These are phyloP conservation scores for Globisporangium paroecandrum DNA, from an alignment of 352 stramenopile species.

Conservation along the genomic window DNA sequence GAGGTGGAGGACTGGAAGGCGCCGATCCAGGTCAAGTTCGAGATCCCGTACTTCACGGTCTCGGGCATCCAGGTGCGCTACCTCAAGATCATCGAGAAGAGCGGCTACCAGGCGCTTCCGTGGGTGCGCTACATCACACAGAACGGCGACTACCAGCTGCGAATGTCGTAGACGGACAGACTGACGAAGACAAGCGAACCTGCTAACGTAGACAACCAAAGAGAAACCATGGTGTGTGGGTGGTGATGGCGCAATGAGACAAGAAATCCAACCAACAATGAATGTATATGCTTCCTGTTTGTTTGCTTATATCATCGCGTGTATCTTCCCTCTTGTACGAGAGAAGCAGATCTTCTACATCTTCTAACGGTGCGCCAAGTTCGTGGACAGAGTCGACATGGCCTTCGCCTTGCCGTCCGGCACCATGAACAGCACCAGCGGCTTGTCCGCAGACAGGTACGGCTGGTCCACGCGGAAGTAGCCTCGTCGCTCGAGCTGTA, in stretches of 20 bases:
- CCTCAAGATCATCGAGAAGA: slow-evolving; percentile 99
- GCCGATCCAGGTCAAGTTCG: slow-evolving; percentile 95
- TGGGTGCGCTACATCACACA: slow-evolving; percentile 99
- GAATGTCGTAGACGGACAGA: slow-evolving; percentile 92
- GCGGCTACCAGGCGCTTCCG: slow-evolving; percentile 97
- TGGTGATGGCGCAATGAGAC: background rate
- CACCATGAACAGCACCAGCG: slow-evolving; percentile 98
- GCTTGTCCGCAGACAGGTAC: slow-evolving; percentile 80
- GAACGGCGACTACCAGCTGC: slow-evolving; percentile 98
- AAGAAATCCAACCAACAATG: slow-evolving; percentile 6
- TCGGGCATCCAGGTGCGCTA: slow-evolving; percentile 99
- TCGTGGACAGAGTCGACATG: slow-evolving; percentile 87
- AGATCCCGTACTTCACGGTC: slow-evolving; percentile 95
- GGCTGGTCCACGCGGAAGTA: slow-evolving; percentile 94
- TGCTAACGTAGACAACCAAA: slow-evolving; percentile 6
- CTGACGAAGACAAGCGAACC: background rate
- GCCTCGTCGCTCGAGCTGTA: slow-evolving; percentile 98
- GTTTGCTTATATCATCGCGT: background rate
- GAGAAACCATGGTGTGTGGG: background rate
- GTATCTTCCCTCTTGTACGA: background rate
- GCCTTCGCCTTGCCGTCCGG: slow-evolving; percentile 95
- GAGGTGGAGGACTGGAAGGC: slow-evolving; percentile 88
- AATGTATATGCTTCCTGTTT: slow-evolving; percentile 15
- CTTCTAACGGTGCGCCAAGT: slow-evolving; percentile 72
- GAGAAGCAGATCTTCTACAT: background rate